phyloP scores from a whole-genome alignment of 2,329 filamentous ascomycete genomes.

The Scedosporium apiospermum region DNA sequence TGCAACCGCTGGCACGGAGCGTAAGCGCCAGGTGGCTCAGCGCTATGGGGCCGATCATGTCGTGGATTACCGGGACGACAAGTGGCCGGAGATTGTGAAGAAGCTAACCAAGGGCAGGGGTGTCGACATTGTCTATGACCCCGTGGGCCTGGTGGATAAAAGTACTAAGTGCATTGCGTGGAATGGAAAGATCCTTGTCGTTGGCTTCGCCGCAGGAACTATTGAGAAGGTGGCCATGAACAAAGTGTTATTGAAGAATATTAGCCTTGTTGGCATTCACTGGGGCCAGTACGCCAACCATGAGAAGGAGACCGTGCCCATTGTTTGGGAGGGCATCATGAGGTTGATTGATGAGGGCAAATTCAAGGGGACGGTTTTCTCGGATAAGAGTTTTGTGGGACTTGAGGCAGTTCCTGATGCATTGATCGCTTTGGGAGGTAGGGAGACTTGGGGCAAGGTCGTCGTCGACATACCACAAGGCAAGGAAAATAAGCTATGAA shows the following conservation, averaged over 20 bases:
- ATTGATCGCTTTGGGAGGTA: constrained; percentile 63
- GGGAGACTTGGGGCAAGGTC: constrained; percentile 94
- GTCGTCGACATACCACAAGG: constrained; percentile 75
- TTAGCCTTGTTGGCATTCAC: constrained; percentile 78
- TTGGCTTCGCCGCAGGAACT: constrained; percentile 66
- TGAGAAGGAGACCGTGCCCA: constrained; percentile 59
- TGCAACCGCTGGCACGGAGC: constrained; percentile 72
- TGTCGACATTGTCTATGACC: constrained; percentile 92
- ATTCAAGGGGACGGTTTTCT: constrained; percentile 73
- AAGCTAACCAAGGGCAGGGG: constrained; percentile 65
- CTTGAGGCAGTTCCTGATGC: constrained; percentile 71
- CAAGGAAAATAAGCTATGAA: constrained; percentile 44
- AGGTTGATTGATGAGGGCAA: constrained; percentile 68
- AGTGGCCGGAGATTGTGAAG: constrained; percentile 62
- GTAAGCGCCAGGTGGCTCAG: constrained; percentile 71
- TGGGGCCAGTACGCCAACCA: constrained; percentile 78
- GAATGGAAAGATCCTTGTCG: constrained; percentile 80
- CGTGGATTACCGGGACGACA: constrained; percentile 61
- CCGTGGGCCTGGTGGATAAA: constrained; percentile 79
- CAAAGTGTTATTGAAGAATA: constrained; percentile 87
- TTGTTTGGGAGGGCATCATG: constrained; percentile 78
- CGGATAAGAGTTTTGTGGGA: constrained; percentile 72
- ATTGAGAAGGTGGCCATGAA: constrained; percentile 94
- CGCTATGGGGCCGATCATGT: constrained; percentile 78
- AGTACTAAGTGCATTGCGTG: constrained; percentile 87